phyloP scores from a whole-genome alignment of 2,329 filamentous ascomycete species.

The Fusarium sp. region DNA sequence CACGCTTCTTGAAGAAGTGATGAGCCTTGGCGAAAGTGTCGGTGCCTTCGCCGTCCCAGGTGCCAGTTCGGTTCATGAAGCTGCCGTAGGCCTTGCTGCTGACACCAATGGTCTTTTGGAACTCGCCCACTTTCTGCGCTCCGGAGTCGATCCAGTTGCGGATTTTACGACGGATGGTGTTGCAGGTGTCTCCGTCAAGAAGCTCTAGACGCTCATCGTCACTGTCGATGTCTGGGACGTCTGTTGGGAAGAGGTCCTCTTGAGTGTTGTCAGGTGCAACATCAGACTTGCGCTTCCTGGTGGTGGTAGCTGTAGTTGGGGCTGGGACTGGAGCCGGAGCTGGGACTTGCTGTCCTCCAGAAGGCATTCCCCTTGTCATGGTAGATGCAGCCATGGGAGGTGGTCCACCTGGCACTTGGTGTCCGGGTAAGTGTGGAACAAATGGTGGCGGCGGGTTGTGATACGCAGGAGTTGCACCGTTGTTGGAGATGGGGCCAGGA shows the following conservation, averaged over 20 bases:
- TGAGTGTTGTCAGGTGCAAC: conserved; percentile 11
- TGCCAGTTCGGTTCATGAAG: conserved; percentile 64
- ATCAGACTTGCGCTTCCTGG: conserved; percentile 45
- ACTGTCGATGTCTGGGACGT: conserved; percentile 37
- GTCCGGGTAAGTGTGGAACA: conserved; percentile 12
- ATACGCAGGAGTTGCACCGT: conserved; percentile 9
- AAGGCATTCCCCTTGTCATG: background rate
- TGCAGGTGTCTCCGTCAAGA: conserved; percentile 41
- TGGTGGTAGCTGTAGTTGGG: conserved; percentile 7
- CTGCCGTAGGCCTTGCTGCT: conserved; percentile 54
- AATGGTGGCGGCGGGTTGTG: conserved; percentile 26
- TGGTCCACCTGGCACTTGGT: background rate
- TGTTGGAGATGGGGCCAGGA: background rate
- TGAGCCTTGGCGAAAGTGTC: conserved; percentile 54
- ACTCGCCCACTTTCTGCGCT: conserved; percentile 57
- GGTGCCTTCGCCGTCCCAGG: conserved; percentile 52
- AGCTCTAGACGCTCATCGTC: conserved; percentile 34
- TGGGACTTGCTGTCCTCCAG: conserved; percentile 2
- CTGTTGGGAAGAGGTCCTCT: conserved; percentile 40
- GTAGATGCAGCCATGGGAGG: too few species aligned
- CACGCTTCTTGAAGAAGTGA: conserved; percentile 63
- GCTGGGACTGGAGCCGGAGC: background rate
- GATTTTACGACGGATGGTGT: conserved; percentile 44
- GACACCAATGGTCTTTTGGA: conserved; percentile 57
- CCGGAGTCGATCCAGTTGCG: conserved; percentile 44